phyloP scores from a whole-genome alignment of 2,329 filamentous ascomycete genomes.

The Dothideomycetes sp. region DNA sequence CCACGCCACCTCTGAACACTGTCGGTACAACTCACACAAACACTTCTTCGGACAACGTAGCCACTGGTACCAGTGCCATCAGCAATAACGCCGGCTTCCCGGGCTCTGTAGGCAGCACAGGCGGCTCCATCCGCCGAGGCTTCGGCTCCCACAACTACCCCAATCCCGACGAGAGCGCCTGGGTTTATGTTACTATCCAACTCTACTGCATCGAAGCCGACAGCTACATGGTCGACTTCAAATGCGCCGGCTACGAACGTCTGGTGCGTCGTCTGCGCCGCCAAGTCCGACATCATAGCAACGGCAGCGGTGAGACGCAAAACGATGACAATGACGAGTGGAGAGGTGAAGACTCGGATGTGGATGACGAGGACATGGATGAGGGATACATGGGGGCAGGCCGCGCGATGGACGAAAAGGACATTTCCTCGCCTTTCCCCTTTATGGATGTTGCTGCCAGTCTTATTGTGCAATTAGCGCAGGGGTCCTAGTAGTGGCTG shows the following conservation, averaged over 20 bases:
- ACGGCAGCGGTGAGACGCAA: slow-evolving; percentile 4
- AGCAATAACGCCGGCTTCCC: neutral
- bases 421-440: slow-evolving; percentile 88
- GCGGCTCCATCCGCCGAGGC: slow-evolving; percentile 7
- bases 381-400: slow-evolving; percentile 34
- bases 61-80: slow-evolving; percentile 9
- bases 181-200: slow-evolving; percentile 91
- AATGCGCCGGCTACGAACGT: slow-evolving; percentile 94
- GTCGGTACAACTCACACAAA: slow-evolving; percentile 12
- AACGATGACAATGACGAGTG: slow-evolving; percentile 19
- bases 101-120: slow-evolving; percentile 2
- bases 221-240: slow-evolving; percentile 96
- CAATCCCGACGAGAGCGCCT: slow-evolving; percentile 57
- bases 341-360: slow-evolving; percentile 15
- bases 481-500: too few relatives aligned
- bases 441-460: slow-evolving; percentile 89
- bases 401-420: slow-evolving; percentile 66
- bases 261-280: slow-evolving; percentile 43
- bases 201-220: slow-evolving; percentile 88
- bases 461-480: slow-evolving; percentile 85
- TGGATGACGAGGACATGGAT: slow-evolving; percentile 23
- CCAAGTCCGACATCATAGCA: slow-evolving; percentile 14
- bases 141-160: slow-evolving; percentile 15
- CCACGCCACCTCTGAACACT: slow-evolving; percentile 7
- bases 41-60: slow-evolving; percentile 16